Percentiles rank a stretch among this genome's conserved stretches.
Evolutionary conservation across 441 rosid species (phyloP).

Genomic region (Manihot esculenta): DNA sequence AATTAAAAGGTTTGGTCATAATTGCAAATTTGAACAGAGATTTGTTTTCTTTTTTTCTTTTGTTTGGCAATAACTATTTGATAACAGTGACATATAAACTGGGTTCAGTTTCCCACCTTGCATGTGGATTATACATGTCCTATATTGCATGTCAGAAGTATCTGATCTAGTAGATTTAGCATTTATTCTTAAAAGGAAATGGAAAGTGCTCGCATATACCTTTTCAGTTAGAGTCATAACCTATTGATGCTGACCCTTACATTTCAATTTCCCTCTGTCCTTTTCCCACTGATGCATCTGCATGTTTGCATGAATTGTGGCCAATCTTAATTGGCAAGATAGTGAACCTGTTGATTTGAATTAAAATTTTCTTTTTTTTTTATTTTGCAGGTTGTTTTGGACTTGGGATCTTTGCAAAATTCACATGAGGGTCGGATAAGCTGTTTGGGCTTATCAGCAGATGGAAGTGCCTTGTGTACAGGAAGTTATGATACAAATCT

Average conservation of each 20-base stretch:
- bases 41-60: no score
- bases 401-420: slow-evolving; percentile 72
- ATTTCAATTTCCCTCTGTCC: neutral
- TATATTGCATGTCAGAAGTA: neutral
- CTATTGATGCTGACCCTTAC: no score
- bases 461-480: slow-evolving; percentile 99
- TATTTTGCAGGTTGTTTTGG: slow-evolving; percentile 66
- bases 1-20: no score
- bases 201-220: neutral
- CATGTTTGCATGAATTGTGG: neutral
- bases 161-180: neutral
- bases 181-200: neutral
- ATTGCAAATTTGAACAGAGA: no score
- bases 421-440: slow-evolving; percentile 74
- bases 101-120: neutral
- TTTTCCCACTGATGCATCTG: neutral
- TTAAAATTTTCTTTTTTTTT: slow-evolving; percentile 13
- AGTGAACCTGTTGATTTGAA: slow-evolving; percentile 13
- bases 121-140: neutral
- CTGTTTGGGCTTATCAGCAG: slow-evolving; percentile 92
- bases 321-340: slow-evolving; percentile 5
- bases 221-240: neutral
- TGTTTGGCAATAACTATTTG: no score
- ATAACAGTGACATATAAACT: neutral
- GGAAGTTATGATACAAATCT: slow-evolving; percentile 98